Conservation (phyloP, 2,329 filamentous ascomycete genomes). For the Lecanosticta acicola region DNA sequence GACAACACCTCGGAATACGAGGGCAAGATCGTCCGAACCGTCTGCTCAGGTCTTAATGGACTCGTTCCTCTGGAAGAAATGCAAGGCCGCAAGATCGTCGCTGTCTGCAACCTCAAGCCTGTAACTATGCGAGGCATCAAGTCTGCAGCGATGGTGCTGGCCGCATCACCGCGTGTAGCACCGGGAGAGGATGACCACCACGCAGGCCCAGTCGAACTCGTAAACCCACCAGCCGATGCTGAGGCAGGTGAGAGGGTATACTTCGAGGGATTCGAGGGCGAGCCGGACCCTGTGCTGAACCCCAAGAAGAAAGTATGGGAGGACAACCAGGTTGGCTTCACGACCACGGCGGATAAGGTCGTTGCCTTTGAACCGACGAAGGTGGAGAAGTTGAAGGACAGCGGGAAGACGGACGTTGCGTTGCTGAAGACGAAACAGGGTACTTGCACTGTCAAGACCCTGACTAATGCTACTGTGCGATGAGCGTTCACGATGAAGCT, state of each 20-base stretch:
- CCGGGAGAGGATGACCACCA: slow-evolving; percentile 82
- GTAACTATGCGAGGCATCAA: slow-evolving; percentile 96
- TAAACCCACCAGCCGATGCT: slow-evolving; percentile 70
- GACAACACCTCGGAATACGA: slow-evolving; percentile 90
- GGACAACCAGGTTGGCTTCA: slow-evolving; percentile 92
- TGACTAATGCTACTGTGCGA: slow-evolving; percentile 77
- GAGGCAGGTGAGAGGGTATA: slow-evolving; percentile 80
- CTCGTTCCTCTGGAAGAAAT: slow-evolving; percentile 89
- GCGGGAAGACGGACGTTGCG: slow-evolving; percentile 50
- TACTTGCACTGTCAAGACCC: slow-evolving; percentile 72
- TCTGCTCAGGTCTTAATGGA: slow-evolving; percentile 94
- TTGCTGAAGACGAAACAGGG: slow-evolving; percentile 73
- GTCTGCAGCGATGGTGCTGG: slow-evolving; percentile 83
- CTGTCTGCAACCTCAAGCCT: slow-evolving; percentile 96
- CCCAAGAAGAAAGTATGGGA: slow-evolving; percentile 99
- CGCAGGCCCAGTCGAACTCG: slow-evolving; percentile 86
- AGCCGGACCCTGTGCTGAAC: slow-evolving; percentile 89
- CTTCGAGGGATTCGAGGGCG: slow-evolving; percentile 91
- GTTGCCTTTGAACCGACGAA: slow-evolving; percentile 78
- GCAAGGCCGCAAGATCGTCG: slow-evolving; percentile 91
- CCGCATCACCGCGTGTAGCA: slow-evolving; percentile 76
- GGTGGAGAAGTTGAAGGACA: slow-evolving; percentile 68
- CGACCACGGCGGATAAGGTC: slow-evolving; percentile 72
- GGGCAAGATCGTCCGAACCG: slow-evolving; percentile 84
- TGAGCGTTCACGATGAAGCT: slow-evolving; percentile 48